phyloP scores from a whole-genome alignment of 2,329 filamentous ascomycete genomes.

The Aschersonia sp. region DNA sequence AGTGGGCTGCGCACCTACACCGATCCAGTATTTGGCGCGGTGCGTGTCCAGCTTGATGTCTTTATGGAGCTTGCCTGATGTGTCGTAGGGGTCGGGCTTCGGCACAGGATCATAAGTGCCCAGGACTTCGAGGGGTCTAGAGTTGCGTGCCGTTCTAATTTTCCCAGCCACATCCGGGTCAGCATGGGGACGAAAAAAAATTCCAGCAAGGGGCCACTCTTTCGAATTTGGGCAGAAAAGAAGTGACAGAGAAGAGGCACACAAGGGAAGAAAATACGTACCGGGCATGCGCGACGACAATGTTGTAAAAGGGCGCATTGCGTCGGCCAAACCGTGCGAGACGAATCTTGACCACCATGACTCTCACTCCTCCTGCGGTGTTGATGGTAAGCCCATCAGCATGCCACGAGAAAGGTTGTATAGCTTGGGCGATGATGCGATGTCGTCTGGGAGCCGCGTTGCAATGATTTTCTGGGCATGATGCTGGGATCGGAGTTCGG shows the following conservation, averaged over 20 bases:
- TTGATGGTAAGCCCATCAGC: neutral
- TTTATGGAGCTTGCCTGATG: conserved; percentile 62
- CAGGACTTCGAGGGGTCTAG: conserved; percentile 84
- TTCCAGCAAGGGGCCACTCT: too few relatives aligned
- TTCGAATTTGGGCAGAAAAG: too few relatives aligned
- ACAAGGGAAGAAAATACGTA: conserved; percentile 24
- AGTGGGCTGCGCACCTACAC: conserved; percentile 88
- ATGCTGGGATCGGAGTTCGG: conserved; percentile 3
- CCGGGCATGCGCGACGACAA: conserved; percentile 87
- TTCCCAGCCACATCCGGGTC: too few relatives aligned
- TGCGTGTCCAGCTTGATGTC: conserved; percentile 75
- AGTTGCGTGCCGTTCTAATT: conserved; percentile 66
- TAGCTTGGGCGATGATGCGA: neutral
- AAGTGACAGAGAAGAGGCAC: neutral
- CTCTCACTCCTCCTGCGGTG: neutral
- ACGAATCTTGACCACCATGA: conserved; percentile 87
- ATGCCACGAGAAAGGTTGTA: too few relatives aligned
- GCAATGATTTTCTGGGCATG: conserved; percentile 13
- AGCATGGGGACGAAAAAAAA: too few relatives aligned
- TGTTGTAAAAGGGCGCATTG: conserved; percentile 92
- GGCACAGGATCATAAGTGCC: conserved; percentile 61
- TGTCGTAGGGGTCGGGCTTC: conserved; percentile 43
- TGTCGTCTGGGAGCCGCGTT: too few relatives aligned
- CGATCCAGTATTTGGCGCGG: conserved; percentile 87
- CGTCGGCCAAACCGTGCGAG: conserved; percentile 84